Base-by-base conservation (phyloP, 768 basidiomycete genomes). In the Auriscalpium vulgare region DNA sequence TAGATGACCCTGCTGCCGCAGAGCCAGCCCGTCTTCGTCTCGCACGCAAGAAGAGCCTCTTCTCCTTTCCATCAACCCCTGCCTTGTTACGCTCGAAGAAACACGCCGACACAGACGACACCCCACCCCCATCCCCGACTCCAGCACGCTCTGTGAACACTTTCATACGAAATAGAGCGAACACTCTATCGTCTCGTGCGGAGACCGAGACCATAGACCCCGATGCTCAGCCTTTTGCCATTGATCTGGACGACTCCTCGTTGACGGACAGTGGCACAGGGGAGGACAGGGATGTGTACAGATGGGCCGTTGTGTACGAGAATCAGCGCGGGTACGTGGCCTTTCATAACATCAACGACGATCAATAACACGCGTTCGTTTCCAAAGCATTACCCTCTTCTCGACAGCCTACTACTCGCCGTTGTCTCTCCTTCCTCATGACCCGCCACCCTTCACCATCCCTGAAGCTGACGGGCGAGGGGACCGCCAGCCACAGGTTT, bases 301-400 rank as follows among this genome's bases (percentile, higher is more conserved):
- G 78, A 67, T 92, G 89, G 89, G 89, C 87, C 8, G 67, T 87
- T 10, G 63, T 91, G 10, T 89, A 88, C 58, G 89, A 92, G 70
- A 90, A 91, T 65, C 89, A 92, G 69, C 74, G 89, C 65, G 89
- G 89, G 89, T 87, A 59, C 47, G 58, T 29, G 17, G 38, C 34
- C 8, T 37, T 37, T 50, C 8, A 19, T 38, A 36, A 50, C 56
- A 11, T 17, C 4, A 36, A 19, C 35, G 53, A 13, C 53, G 16
- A 9, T 35, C 43, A 11, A 54, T 29, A 29, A 29, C 29, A 29
- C 29, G 29, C 29, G 5, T 29, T 5, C 4, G 29, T 29, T 29
- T 7, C 7, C 49, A 29, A 54, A 80, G 82, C 13, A 67, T 85
- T 61, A 89, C 83, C 21, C 49, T 89, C 16, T 88, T 91, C 69